Evolutionary conservation across 1,284 basidiomycete genomes (phyloP), one percentile per base, ranked within the genome.

Genomic region (Wallemia ichthyophaga): DNA sequence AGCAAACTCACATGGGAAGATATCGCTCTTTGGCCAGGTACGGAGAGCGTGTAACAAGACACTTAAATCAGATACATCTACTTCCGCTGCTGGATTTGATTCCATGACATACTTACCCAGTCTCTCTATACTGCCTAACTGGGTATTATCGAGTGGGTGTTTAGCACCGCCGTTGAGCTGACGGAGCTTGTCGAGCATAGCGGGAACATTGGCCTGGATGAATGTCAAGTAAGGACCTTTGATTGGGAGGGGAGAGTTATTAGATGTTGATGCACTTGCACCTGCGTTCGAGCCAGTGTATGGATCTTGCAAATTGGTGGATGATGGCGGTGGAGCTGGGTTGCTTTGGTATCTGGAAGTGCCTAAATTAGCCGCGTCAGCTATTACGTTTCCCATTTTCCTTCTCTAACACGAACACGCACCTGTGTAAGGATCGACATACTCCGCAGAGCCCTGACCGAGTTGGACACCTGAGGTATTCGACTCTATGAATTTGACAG

Each of bases 341-440:
- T 71, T 63, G 59, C 74, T 71, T 61, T 74, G 74, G 69, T 84
- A 80, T 64, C 78, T 71, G 58, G 80, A 76, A 48, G 55, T 28
- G n/a, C 58, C 59, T n/a, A n/a, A n/a, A n/a, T n/a, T n/a, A n/a
- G n/a, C n/a, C n/a, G n/a, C n/a, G n/a, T n/a, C n/a, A n/a, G n/a
- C n/a, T n/a, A n/a, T n/a, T n/a, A n/a, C n/a, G n/a, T n/a, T n/a
- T n/a, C n/a, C n/a, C n/a, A n/a, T n/a, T n/a, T n/a, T n/a, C n/a
- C n/a, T n/a, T n/a, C n/a, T n/a, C n/a, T n/a, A n/a, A n/a, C n/a
- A n/a, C n/a, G n/a, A n/a, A n/a, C 32, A 59, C 67, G 64, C 66
- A 76, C 87, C 88, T 60, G 94, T 98, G 70, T 80, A 98, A 5
- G 92, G 92, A 68, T 98, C 94, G 19, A 81, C 78, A 66, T 78